Evolutionary conservation across 1,139 yeast species (phyloP).

Genomic region (Kodamaea sp.): DNA sequence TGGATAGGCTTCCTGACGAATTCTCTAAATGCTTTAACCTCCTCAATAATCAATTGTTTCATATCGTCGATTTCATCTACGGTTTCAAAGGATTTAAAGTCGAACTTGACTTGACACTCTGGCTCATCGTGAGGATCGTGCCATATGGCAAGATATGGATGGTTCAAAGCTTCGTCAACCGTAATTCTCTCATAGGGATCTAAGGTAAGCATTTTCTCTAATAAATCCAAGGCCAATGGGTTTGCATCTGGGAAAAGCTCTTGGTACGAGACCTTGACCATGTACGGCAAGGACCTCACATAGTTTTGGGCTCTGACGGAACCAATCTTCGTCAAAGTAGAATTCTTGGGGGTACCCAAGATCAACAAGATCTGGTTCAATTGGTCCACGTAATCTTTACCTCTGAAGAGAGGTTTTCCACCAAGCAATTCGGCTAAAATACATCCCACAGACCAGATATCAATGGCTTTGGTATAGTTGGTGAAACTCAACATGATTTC

Average conservation of each 20-base stretch:
- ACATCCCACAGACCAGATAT: slow-evolving; percentile 97
- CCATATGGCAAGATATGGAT: slow-evolving; percentile 90
- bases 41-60: slow-evolving; percentile 77
- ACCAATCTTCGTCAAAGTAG: slow-evolving; percentile 80
- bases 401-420: slow-evolving; percentile 89
- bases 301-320: slow-evolving; percentile 90
- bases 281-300: slow-evolving; percentile 79
- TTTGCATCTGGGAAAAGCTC: slow-evolving; percentile 81
- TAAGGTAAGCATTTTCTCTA: slow-evolving; percentile 79
- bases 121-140: slow-evolving; percentile 97
- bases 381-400: slow-evolving; percentile 95
- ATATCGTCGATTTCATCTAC: slow-evolving; percentile 78
- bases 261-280: slow-evolving; percentile 78
- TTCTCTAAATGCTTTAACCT: slow-evolving; percentile 77
- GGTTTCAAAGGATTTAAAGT: slow-evolving; percentile 80
- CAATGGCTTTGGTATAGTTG: slow-evolving; percentile 93
- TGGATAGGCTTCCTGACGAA: slow-evolving; percentile 77
- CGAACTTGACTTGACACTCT: slow-evolving; percentile 77
- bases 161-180: slow-evolving; percentile 85
- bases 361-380: slow-evolving; percentile 82
- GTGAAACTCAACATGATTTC: slow-evolving; percentile 94
- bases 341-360: slow-evolving; percentile 89
- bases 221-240: slow-evolving; percentile 81
- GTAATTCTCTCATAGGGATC: slow-evolving; percentile 87
- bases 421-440: slow-evolving; percentile 91